Conservation (phyloP, 306 rosid species). For the Comarum palustre region DNA sequence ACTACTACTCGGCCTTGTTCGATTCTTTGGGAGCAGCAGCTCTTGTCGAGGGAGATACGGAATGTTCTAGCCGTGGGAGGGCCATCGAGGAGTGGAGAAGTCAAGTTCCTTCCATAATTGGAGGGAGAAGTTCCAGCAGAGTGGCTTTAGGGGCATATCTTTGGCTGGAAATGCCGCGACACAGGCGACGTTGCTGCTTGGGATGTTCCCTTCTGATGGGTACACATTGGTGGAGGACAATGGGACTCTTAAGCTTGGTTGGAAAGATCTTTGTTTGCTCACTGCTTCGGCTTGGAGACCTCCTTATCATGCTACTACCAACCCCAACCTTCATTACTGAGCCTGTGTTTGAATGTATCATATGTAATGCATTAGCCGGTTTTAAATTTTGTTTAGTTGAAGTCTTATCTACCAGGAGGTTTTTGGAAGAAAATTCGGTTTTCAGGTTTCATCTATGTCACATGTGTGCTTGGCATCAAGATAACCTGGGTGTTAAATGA, state of each 20-base stretch:
- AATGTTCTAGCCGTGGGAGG: constrained; percentile 91
- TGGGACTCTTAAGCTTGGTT: constrained; percentile 91
- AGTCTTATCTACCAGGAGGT: neutral
- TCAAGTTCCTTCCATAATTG: constrained; percentile 87
- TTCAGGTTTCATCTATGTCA: neutral
- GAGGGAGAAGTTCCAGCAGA: constrained; percentile 87
- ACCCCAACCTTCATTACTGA: constrained; percentile 27
- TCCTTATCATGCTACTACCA: constrained; percentile 39
- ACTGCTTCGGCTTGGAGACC: constrained; percentile 99
- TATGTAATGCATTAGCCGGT: neutral
- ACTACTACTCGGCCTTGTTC: constrained; percentile 91
- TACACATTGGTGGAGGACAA: constrained; percentile 93
- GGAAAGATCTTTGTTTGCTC: constrained; percentile 97
- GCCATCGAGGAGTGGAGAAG: constrained; percentile 79
- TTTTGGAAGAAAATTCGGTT: neutral
- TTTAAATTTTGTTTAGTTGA: neutral
- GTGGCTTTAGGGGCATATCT: constrained; percentile 79
- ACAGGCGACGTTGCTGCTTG: constrained; percentile 80
- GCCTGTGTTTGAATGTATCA: constrained; percentile 1
- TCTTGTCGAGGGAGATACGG: constrained; percentile 80
- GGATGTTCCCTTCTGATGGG: constrained; percentile 95
- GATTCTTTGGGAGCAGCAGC: constrained; percentile 94
- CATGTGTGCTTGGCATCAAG: neutral
- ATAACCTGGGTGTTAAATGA: neutral
- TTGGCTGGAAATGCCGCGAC: constrained; percentile 96